Evolutionary conservation across 2,329 filamentous ascomycete species (phyloP).

Genomic region (Pseudocercospora fuligena): DNA sequence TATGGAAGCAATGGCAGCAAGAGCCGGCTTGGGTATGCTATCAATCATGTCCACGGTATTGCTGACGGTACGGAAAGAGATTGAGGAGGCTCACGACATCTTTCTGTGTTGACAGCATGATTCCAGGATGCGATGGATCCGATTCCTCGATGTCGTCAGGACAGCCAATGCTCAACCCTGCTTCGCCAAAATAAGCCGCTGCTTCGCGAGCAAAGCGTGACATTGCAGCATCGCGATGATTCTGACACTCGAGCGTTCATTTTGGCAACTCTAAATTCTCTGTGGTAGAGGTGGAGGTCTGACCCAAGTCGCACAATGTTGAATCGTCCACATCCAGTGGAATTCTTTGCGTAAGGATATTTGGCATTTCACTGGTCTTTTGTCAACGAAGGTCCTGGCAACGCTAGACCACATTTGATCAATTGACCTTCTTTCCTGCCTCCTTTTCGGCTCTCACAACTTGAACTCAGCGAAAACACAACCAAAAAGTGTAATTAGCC

Average conservation of each 20-base stretch:
- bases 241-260: too few relatives aligned
- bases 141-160: not conserved
- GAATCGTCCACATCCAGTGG: not conserved
- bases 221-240: too few relatives aligned
- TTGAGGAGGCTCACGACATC: not conserved
- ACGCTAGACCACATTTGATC: too few relatives aligned
- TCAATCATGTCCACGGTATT: not conserved
- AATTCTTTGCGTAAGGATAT: not conserved
- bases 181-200: too few relatives aligned
- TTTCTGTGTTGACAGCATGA: too few relatives aligned
- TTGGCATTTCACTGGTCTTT: not conserved
- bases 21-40: conserved; percentile 1
- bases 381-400: not conserved
- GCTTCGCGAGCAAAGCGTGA: too few relatives aligned
- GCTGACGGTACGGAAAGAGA: not conserved
- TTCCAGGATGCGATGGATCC: too few relatives aligned
- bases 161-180: not conserved
- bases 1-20: conserved; percentile 26
- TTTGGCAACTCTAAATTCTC: not conserved
- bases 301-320: not conserved
- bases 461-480: not conserved
- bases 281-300: not conserved
- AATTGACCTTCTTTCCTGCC: not conserved
- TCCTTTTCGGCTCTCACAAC: not conserved
- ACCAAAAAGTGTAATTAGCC: not conserved